Base-by-base conservation (phyloP, 2,329 filamentous ascomycete genomes). In the Fusarium begoniae region DNA sequence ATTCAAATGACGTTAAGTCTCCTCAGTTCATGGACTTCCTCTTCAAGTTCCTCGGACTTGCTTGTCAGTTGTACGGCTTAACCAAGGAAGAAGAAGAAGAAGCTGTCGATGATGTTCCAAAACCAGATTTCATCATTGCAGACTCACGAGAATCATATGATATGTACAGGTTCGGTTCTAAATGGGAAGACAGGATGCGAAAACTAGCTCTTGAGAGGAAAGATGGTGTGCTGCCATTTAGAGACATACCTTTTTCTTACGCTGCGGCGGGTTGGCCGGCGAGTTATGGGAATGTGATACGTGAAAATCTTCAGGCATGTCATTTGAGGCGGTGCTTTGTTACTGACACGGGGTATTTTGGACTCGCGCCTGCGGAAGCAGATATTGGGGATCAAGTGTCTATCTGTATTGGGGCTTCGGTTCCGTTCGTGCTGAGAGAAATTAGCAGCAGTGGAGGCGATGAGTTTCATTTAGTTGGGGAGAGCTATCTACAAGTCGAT, bases 361-460 rank as follows among this genome's bases (percentile, higher is more conserved):
- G 53, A 2, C 10, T 63, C 3, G 43, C 53, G 3, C 41, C 60
- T 6, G 35, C 43, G 3, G 53, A 59, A 30, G 6, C 43, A 3
- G 5, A 50, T 15, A 10, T 60, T 4, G 61, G 54, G 1, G 44
- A 63, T 12, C 12, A 26, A 1, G 2, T 50, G 0, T 30, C n/a
- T 0, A 2, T 28, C 9, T 60, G 28, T 9, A 15, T 60, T 43
- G 54, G 55, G 0, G 24, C 43, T 3, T 12, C 28, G 0, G 22
- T 28, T 30, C 43, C 61, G 0, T 63, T 50, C 2, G 6, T 18
- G 0, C 15, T 43, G 10, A 9, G 37, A 4, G 24, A 18, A 0
- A 22, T 4, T 9, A 0, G 6, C 0, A 6, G 2, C 1, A 18
- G 12, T 28, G 15, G 5, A 22, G n/a, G 11, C 1, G n/a, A 30